A percentile compares a stretch with the other conserved stretches of the same genome.
Conservation (phyloP, 495 filamentous ascomycete genomes). For the Arthonia radiata region DNA sequence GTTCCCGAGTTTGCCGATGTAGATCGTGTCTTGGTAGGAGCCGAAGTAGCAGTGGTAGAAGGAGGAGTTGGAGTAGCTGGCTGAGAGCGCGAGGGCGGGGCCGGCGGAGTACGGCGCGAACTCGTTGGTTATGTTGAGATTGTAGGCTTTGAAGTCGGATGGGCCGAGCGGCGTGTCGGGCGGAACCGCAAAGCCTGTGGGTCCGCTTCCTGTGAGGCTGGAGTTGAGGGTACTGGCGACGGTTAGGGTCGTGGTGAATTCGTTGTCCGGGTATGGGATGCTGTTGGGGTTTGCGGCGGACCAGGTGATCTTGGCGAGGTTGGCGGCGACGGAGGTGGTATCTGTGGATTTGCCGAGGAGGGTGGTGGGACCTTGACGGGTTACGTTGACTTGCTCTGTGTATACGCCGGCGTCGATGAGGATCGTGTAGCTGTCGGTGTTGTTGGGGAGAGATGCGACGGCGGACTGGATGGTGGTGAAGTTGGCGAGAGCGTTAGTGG, state of each 20-base stretch:
- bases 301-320: conserved; percentile 17
- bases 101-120: conserved; percentile 24
- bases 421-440: conserved; percentile 23
- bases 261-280: conserved; percentile 26
- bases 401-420: conserved; percentile 29
- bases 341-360: conserved; percentile 26
- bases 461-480: conserved; percentile 27
- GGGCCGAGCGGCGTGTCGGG: conserved; percentile 31
- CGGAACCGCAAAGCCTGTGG: conserved; percentile 29
- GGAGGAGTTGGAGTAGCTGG: conserved; percentile 29
- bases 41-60: conserved; percentile 34
- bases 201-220: conserved; percentile 27
- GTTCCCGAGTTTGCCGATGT: conserved; percentile 34
- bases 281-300: conserved; percentile 20
- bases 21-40: conserved; percentile 36
- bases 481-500: conserved; percentile 13
- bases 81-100: conserved; percentile 27
- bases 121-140: conserved; percentile 33
- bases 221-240: conserved; percentile 31
- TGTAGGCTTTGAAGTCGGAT: conserved; percentile 30
- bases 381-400: conserved; percentile 34
- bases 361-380: conserved; percentile 27
- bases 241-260: conserved; percentile 26
- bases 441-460: conserved; percentile 26
- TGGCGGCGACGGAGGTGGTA: conserved; percentile 8